Conservation (phyloP, 2,329 filamentous ascomycete species). For the Clarireedia hainanense region DNA sequence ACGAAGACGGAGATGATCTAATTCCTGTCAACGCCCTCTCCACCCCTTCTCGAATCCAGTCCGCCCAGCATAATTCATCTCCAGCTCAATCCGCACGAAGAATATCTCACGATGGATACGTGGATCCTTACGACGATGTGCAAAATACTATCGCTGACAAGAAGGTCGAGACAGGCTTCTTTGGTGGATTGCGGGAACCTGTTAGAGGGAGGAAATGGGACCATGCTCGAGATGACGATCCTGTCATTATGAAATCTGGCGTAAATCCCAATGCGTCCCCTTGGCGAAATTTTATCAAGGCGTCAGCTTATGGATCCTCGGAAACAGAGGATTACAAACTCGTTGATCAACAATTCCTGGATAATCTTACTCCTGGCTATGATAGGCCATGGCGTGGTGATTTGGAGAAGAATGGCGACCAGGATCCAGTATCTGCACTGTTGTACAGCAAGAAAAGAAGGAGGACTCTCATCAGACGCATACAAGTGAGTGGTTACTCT, state of each 20-base stretch:
- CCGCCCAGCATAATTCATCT: conserved; percentile 24
- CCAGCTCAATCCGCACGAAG: conserved; percentile 17
- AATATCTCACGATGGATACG: conserved; percentile 28
- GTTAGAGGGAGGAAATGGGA: conserved; percentile 31
- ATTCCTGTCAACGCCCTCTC: conserved; percentile 16
- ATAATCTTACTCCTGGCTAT: conserved; percentile 28
- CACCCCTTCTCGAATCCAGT: conserved; percentile 22
- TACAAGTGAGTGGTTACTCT: conserved; percentile 20
- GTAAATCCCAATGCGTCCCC: conserved; percentile 17
- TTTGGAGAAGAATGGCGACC: conserved; percentile 20
- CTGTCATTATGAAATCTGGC: conserved; percentile 27
- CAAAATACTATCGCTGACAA: conserved; percentile 15
- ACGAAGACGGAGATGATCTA: conserved; percentile 23
- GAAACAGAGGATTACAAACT: conserved; percentile 20
- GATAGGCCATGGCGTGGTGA: conserved; percentile 30
- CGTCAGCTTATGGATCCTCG: conserved; percentile 27
- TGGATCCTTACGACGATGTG: conserved; percentile 23
- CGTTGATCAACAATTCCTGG: conserved; percentile 25
- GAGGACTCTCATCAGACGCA: conserved; percentile 19
- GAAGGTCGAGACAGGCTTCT: conserved; percentile 26
- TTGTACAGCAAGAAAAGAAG: conserved; percentile 24
- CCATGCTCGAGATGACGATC: conserved; percentile 28
- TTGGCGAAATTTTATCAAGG: conserved; percentile 27
- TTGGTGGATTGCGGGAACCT: conserved; percentile 27
- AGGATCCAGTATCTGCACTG: conserved; percentile 23